Base-by-base conservation (phyloP, 164 flowering plant species). In the Vitis riparia region DNA sequence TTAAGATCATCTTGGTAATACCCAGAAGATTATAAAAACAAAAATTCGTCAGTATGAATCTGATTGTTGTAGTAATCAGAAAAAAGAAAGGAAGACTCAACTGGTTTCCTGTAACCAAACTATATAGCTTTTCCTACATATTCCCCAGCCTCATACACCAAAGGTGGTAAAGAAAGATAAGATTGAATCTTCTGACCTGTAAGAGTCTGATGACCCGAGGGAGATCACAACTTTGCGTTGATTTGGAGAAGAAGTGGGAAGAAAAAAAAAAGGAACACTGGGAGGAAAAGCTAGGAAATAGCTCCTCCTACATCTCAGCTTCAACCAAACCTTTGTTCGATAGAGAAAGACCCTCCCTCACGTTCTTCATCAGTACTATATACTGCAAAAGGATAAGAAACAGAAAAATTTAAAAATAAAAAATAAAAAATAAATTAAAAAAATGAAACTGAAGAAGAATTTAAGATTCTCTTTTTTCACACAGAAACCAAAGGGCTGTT, bases 401-500 rank as follows among this genome's bases (percentile, higher is more conserved):
- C 6, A 12, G 32, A 12, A 15, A 51, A 6, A 15, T 16, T 71
- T 29, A 55, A 51, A 52, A 50, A 48, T 67, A 6, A 0, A 53
- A 53, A 5, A 44, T 2, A 7, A 27, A 65, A 51, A 65, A 32
- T 1, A 12, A 55, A 51, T 2, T 14, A 19, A 8, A 11, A 17
- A 19, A 63, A 4, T 57, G 16, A 37, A 37, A 37, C 12, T 14
- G 69, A 53, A 49, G 71, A 61, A 63, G 76, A 75, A 77, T 70
- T 78, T 72, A 72, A 77, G 81, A 74, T 75, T 75, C 74, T 76
- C 62, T 60, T 63, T 63, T 47, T 9, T 13, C 13, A 57, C 82
- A 82, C 85, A 78, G 78, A 82, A 82, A 78, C 73, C 81, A 75
- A 82, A 71, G 81, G 67, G 11, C 37, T 71, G 67, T 60, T 67